These are phyloP conservation scores for Asterionellopsis glacialis DNA, from an alignment of 108 stramenopile species.

Conservation along the genomic window DNA sequence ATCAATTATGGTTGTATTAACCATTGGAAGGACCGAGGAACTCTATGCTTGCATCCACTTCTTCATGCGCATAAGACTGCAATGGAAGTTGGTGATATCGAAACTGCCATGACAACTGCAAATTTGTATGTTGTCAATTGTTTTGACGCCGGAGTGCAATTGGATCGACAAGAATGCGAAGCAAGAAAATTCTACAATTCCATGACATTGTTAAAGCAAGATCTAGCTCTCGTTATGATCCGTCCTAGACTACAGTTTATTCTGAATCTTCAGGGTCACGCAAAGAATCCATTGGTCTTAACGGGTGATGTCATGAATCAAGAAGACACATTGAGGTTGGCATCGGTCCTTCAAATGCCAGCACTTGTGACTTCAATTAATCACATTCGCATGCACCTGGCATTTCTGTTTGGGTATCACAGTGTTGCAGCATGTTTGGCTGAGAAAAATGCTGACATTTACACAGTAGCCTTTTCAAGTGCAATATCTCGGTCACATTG, in stretches of 20 bases:
- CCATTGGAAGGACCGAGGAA: slow-evolving; percentile 1
- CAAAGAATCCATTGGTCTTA: slow-evolving; percentile 16
- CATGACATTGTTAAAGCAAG: slow-evolving; percentile 23
- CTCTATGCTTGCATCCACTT: background rate
- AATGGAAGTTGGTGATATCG: background rate
- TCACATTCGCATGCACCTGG: no score
- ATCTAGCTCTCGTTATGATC: slow-evolving; percentile 18
- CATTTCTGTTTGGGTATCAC: no score
- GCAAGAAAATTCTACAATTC: slow-evolving; percentile 4
- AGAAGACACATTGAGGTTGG: background rate
- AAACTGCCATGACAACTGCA: background rate
- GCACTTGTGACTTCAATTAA: no score
- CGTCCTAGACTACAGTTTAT: slow-evolving; percentile 20
- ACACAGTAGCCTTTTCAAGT: no score
- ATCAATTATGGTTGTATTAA: slow-evolving; percentile 15
- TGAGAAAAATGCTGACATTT: no score
- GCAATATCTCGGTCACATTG: no score
- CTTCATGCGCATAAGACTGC: no score
- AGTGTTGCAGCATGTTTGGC: no score
- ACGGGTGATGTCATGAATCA: slow-evolving; percentile 29
- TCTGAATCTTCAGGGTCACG: slow-evolving; percentile 20
- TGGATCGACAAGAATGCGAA: background rate
- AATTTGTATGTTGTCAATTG: background rate
- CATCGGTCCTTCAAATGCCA: no score
- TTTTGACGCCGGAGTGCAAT: background rate